phyloP scores from a whole-genome alignment of 306 rosid genomes.

The Citrullus colocynthis region DNA sequence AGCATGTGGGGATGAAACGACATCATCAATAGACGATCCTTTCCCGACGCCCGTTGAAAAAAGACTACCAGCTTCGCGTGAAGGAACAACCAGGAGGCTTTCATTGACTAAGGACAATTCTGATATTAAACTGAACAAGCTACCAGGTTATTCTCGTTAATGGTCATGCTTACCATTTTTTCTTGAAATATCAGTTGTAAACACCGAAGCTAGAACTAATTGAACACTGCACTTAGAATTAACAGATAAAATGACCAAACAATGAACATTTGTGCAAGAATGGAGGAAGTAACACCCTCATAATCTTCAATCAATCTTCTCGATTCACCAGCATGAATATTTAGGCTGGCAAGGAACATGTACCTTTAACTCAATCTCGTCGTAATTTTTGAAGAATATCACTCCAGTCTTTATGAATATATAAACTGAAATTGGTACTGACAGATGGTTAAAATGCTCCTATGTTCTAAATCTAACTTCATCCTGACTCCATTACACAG shows the following conservation, averaged over 20 bases:
- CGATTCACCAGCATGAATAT: not conserved
- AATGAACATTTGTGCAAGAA: not conserved
- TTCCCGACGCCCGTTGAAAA: slow-evolving; percentile 29
- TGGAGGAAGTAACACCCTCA: not conserved
- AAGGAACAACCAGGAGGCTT: slow-evolving; percentile 25
- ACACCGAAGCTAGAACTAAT: not conserved
- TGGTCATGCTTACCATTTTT: not conserved
- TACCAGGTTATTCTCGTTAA: slow-evolving; percentile 27
- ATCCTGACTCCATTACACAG: slow-evolving; percentile 28
- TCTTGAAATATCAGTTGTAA: not conserved
- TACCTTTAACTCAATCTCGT: not conserved
- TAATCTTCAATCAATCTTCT: not conserved
- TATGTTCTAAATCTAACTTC: not conserved
- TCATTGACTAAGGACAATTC: slow-evolving; percentile 22
- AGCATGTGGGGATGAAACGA: slow-evolving; percentile 48
- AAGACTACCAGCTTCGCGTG: slow-evolving; percentile 27
- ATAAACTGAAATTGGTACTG: not conserved
- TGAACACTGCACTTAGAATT: not conserved
- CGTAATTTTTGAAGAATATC: not conserved
- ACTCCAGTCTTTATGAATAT: not conserved
- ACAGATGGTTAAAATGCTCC: not conserved
- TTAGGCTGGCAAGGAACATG: not conserved
- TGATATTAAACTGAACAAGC: slow-evolving; percentile 31
- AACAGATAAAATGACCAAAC: not conserved
- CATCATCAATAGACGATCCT: slow-evolving; percentile 46